Base-by-base conservation (phyloP, 345 rosid genomes). In the Arabis hirsuta region DNA sequence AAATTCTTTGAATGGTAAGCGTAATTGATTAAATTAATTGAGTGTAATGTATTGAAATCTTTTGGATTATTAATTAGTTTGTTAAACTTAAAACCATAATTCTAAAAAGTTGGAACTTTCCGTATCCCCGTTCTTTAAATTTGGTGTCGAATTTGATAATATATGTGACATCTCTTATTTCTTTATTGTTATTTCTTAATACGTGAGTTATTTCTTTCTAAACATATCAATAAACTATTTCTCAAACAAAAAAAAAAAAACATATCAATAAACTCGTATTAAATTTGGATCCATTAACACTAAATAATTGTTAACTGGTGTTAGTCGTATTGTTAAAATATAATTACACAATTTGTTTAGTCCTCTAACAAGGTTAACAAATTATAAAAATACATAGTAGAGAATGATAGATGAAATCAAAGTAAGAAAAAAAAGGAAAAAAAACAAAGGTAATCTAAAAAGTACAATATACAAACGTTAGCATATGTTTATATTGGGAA, bases 401-500 rank as follows among this genome's bases (percentile, higher is more conserved):
- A 39, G 10, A 58, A 20, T 22, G 50, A 6, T 52, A 24, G 11
- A 9, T 55, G 34, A 10, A 20, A 32, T 3, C 43, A 12, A 55
- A n/a, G 8, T 16, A 43, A 11, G 7, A 2, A 36, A 36, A 8
- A 32, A 5, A 5, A 7, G 5, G 6, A 52, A 5, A 52, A 52
- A 5, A 52, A 14, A 26, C 9, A 48, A 65, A 58, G 46, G 46
- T 56, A 12, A 43, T 52, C 11, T 36, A 56, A 60, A 60, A 53
- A 60, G 48, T 44, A 69, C 60, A 69, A 56, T n/a, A 31, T 48
- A 63, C 71, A 70, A 76, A 70, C 78, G 76, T 79, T 74, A 7
- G 73, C 26, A 54, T 59, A 26, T 57, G 62, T 53, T 52, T 62
- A 58, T 50, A 67, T 55, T 13, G 73, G 58, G 55, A 64, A 38